Base-by-base conservation (phyloP, 2,329 filamentous ascomycete species). In the Calonectria pseudoreteaudii region DNA sequence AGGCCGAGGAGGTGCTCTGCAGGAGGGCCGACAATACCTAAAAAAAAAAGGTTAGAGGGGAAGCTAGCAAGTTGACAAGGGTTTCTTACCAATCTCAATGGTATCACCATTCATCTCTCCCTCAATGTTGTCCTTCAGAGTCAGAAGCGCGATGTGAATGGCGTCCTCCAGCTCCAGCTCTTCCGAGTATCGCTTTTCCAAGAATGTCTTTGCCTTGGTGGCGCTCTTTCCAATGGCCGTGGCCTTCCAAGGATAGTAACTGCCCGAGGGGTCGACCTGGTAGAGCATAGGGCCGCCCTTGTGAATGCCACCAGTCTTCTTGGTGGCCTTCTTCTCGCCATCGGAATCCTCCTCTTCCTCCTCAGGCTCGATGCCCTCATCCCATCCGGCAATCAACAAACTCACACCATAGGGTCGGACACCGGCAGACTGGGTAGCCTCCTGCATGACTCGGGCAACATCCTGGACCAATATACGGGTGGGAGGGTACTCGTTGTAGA, bases 401-500 rank as follows among this genome's bases (percentile, higher is more conserved):
- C 95, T 98, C 82, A 99, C 97, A 82, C 97, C 97, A 84, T 98
- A 99, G 60, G 97, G 97, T 77, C 97, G 91, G 77, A 99, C 96
- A 92, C 97, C 97, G 84, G 97, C 97, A 49, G 95, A 98, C 87
- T 99, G 97, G 74, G 97, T 99, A 75, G 97, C 97, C 88, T 99
- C 97, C 87, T 99, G 97, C 93, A 99, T 98, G 79, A 98, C 96
- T 77, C 95, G 92, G 74, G 97, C 97, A 72, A 99, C 96, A 83
- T 99, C 97, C 87, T 99, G 97, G 71, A 99, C 97, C 88, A 99
- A 91, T 93, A 99, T 99, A 85, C 97, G 93, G 71, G 97, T 99
- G 8, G 97, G 97, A n/a, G 97, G 97, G 88, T 99, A 99, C 88
- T 99, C 97, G 88, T 99, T 99, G 90, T 99, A 99, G 89, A 99